A percentile compares a stretch with the other conserved stretches of the same genome.
phyloP scores from a whole-genome alignment of 2,329 filamentous ascomycete genomes.

The Cladosporium sp. region DNA sequence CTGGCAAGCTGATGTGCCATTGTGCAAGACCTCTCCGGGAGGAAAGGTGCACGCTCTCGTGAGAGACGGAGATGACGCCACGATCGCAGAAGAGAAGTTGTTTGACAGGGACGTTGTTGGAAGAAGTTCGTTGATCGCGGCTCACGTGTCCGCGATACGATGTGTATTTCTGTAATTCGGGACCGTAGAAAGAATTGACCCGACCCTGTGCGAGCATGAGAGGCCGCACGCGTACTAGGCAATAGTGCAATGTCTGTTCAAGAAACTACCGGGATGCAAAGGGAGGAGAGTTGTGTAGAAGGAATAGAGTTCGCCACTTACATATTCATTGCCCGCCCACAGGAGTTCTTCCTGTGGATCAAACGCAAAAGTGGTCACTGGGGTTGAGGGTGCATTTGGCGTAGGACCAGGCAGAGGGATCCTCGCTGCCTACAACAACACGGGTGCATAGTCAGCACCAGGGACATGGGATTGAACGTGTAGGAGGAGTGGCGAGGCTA shows the following conservation, averaged over 20 bases:
- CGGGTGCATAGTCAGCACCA: conserved; percentile 3
- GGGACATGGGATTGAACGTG: background rate
- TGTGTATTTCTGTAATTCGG: conserved; percentile 83
- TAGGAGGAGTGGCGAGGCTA: background rate
- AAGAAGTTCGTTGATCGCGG: conserved; percentile 28
- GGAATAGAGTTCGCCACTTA: conserved; percentile 46
- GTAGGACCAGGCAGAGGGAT: conserved; percentile 77
- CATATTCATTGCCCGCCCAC: conserved; percentile 90
- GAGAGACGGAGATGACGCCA: conserved; percentile 82
- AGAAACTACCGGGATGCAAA: background rate
- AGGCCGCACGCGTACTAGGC: background rate
- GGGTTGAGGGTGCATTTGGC: conserved; percentile 64
- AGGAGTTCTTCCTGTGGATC: conserved; percentile 86
- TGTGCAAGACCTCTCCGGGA: conserved; percentile 75
- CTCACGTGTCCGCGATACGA: conserved; percentile 78
- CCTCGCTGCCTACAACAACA: conserved; percentile 66
- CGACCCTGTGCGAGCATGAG: conserved; percentile 62
- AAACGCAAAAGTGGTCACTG: conserved; percentile 80
- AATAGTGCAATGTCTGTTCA: background rate
- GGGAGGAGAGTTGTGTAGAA: background rate
- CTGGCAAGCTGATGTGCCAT: conserved; percentile 80
- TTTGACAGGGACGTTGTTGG: conserved; percentile 71
- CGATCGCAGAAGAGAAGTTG: conserved; percentile 90
- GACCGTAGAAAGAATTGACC: conserved; percentile 83
- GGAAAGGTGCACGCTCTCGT: conserved; percentile 85